These are phyloP conservation scores for Cucurbita pepo DNA, from an alignment of 306 rosid species.

Conservation along the genomic window DNA sequence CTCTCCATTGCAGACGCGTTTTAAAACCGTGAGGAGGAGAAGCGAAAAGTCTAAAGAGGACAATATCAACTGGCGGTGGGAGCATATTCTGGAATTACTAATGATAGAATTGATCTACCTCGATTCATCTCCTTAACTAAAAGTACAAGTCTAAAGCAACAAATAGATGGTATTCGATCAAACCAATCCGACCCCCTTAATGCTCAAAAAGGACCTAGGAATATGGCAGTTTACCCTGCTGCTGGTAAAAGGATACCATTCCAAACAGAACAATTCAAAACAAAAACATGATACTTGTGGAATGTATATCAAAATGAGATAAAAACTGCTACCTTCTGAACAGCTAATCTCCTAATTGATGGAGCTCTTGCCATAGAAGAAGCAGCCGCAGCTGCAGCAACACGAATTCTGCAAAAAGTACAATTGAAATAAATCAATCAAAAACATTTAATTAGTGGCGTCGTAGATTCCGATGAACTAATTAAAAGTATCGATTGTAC, in stretches of 20 bases:
- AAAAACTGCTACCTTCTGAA: slow-evolving; percentile 47
- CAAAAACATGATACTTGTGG: background rate
- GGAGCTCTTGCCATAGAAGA: slow-evolving; percentile 83
- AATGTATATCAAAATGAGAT: background rate
- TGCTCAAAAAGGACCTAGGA: background rate
- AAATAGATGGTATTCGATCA: background rate
- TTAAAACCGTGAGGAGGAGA: too few species aligned
- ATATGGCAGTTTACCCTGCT: background rate
- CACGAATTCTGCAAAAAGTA: slow-evolving; percentile 59
- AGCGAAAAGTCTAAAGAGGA: too few species aligned
- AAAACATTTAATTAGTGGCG: background rate
- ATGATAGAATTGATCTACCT: background rate
- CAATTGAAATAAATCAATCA: background rate
- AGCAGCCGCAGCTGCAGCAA: slow-evolving; percentile 97
- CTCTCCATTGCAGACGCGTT: too few species aligned
- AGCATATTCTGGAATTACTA: background rate
- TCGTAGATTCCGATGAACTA: background rate
- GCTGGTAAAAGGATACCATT: background rate
- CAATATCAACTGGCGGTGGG: too few species aligned
- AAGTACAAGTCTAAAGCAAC: background rate
- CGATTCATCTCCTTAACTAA: background rate
- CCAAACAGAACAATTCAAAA: background rate
- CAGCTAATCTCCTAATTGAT: slow-evolving; percentile 52
- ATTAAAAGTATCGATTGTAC: background rate
- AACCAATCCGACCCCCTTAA: background rate